Evolutionary conservation across 2,329 filamentous ascomycete species (phyloP), one percentile per base, ranked within the genome.

Genomic region (Xenoacremonium recifei): DNA sequence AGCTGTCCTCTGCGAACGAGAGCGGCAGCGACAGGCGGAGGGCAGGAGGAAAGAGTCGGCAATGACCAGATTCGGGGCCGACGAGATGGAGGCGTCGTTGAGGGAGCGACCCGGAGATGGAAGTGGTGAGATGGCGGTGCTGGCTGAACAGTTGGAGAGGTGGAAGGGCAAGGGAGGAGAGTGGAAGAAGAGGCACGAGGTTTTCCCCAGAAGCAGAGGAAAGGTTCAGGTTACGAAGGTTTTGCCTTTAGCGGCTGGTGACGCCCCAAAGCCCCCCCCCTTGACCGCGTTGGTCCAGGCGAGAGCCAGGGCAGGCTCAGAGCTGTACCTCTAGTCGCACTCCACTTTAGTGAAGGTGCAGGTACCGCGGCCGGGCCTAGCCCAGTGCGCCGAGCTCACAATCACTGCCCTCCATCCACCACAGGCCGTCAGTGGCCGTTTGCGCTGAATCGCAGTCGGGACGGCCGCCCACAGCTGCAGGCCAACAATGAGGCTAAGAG

Each of bases 1-100:
- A 60, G 61, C 57, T 65, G 63, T 64, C 63, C 62, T 66, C 65
- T 63, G 63, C 61, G n/a, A n/a, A n/a, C n/a, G 52, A 51, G 55
- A 58, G 53, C 56, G 58, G 58, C 54, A 61, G 58, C 56, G 58
- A 59, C 54, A 61, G 58, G 53, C 55, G 54, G 56, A 50, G 57
- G 50, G 48, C 53, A 57, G 48, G 49, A 56, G 17, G 16, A 20
- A 53, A 56, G 53, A 50, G 59, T 62, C 53, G 57, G 56, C 50
- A 55, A 55, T 50, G 53, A 50, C 45, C 43, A 42, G 49, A 52
- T 56, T 54, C 50, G 53, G 58, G 54, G 52, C 57, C 54, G 50
- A 54, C 47, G n/a, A 58, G 51, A 56, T 50, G 54, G 48, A 53
- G 53, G 53, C 55, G 59, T 57, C 51, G 53, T 53, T 60, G 54